phyloP scores from a whole-genome alignment of 148 eudicot species.

The Salicornia ramosissima region DNA sequence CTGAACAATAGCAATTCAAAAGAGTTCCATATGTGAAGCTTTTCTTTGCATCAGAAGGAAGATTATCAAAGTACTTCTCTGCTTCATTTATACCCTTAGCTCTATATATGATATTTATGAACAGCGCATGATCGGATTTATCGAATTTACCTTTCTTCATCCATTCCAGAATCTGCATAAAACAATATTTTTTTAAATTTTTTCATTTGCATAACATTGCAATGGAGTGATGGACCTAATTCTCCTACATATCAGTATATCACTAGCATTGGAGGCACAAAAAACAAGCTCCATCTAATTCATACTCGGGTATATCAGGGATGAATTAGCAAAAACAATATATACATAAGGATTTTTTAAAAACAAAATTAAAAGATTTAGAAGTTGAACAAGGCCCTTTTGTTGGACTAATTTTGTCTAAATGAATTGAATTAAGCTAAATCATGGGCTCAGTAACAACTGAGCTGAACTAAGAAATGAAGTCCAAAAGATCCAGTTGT shows the following conservation, averaged over 20 bases:
- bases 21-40: conserved; percentile 49
- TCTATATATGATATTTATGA: conserved; percentile 48
- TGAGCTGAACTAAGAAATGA: too few species aligned
- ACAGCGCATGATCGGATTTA: conserved; percentile 38
- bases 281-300: too few species aligned
- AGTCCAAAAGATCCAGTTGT: too few species aligned
- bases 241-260: neutral
- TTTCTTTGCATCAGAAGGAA: conserved; percentile 33
- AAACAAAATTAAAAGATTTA: too few species aligned
- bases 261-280: neutral
- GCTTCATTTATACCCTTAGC: conserved; percentile 51
- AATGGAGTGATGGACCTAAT: neutral
- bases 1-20: conserved; percentile 60
- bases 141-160: conserved; percentile 46
- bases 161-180: conserved; percentile 72
- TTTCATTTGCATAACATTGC: neutral
- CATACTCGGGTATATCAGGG: too few species aligned
- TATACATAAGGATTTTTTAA: too few species aligned
- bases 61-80: conserved; percentile 56
- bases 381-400: too few species aligned
- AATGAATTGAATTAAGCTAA: too few species aligned
- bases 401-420: too few species aligned
- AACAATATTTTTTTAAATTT: conserved; percentile 13
- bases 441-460: too few species aligned
- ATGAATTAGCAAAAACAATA: too few species aligned